Evolutionary conservation across 1,284 basidiomycete genomes (phyloP).

Genomic region (Phaffia rhodozyma): DNA sequence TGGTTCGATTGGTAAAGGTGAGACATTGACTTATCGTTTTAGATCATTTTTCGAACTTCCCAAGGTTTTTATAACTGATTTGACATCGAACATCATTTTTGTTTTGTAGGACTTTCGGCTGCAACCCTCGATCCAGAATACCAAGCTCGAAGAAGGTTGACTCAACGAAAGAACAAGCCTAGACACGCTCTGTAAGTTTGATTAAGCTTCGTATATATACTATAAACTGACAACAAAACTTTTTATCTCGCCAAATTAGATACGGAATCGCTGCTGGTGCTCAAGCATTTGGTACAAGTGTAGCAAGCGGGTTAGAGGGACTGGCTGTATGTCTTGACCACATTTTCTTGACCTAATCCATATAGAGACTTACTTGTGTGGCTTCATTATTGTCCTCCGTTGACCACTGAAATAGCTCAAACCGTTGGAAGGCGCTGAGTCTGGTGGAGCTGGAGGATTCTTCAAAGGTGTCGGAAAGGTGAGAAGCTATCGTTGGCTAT

Average conservation of each 20-base stretch:
- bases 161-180: slow-evolving; percentile 82
- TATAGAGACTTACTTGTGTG: neutral
- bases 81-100: neutral
- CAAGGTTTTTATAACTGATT: neutral
- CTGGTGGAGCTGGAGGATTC: slow-evolving; percentile 87
- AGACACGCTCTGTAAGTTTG: slow-evolving; percentile 78
- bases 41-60: neutral
- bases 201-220: slow-evolving; percentile 1
- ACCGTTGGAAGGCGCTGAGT: slow-evolving; percentile 92
- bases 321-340: slow-evolving; percentile 53
- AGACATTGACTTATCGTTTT: neutral
- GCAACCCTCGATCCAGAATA: slow-evolving; percentile 95
- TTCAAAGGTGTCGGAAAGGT: slow-evolving; percentile 96
- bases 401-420: slow-evolving; percentile 49
- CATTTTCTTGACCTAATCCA: slow-evolving; percentile 1
- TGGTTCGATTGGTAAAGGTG: slow-evolving; percentile 91
- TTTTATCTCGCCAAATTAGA: slow-evolving; percentile 35
- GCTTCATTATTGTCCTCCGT: neutral
- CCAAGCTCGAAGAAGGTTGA: slow-evolving; percentile 77
- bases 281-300: slow-evolving; percentile 82
- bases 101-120: slow-evolving; percentile 66
- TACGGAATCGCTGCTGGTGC: slow-evolving; percentile 91
- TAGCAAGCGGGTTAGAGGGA: slow-evolving; percentile 92
- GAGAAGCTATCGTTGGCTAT: slow-evolving; percentile 18
- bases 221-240: slow-evolving; percentile 18